Base-by-base conservation (phyloP, 345 rosid species). In the Hevea brasiliensis region DNA sequence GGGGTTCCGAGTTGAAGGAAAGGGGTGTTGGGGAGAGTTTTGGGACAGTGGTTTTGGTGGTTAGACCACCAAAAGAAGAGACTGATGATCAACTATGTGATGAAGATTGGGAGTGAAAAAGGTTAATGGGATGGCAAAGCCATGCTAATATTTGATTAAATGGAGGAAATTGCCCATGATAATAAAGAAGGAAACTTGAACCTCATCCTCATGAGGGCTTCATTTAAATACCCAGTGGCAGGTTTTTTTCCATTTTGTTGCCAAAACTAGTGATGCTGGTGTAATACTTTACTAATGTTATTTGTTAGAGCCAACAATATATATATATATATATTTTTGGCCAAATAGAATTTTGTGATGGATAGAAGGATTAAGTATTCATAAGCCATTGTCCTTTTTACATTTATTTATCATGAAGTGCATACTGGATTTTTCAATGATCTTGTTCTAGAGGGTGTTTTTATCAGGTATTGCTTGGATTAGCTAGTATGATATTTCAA, bases 21-120 rank as follows among this genome's bases (percentile, higher is more conserved):
- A 77, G 26, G 57, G 89, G 90, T 18, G 87, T 87, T 21, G 81
- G 54, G 77, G 89, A 86, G 80, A 84, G 90, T 68, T 73, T 94
- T 59, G 93, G 92, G 75, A 85, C 84, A 0, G 86, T 85, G 77
- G 77, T 89, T 26, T 66, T 92, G 79, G 88, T 94, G 71, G 93
- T 90, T 64, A 85, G 95, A 79, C 91, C 97, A 41, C 97, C 97
- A 0, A 90, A 78, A 50, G 88, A 90, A 24, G 94, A 88, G 54
- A 76, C 68, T 12, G 91, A 92, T 64, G 88, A 89, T 80, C 87
- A 86, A 70, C 54, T 81, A 75, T 72, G 81, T 40, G 86, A 92
- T 65, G 89, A 88, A 55, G 93, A 86, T 75, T 94, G 97, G 97
- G 97, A 94, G 14, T 94, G 82, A 87, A 8, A n/a, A 41, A 53